These are phyloP conservation scores for Coniochaeta ligniaria DNA, from an alignment of 2,329 filamentous ascomycete genomes.

Conservation along the genomic window DNA sequence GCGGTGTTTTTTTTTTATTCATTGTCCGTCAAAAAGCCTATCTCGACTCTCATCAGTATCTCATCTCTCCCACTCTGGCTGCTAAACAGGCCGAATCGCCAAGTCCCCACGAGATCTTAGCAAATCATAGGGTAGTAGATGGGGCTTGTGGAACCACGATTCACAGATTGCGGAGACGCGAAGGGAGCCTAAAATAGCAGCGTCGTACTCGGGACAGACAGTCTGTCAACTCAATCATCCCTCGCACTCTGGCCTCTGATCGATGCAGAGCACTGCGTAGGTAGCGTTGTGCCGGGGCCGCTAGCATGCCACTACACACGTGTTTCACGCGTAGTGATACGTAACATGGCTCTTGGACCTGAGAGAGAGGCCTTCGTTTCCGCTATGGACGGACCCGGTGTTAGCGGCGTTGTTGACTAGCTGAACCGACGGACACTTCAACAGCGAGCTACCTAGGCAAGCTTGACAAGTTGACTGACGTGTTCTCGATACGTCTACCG, in stretches of 20 bases:
- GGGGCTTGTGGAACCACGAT: neutral
- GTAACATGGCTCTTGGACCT: no score
- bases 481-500: neutral
- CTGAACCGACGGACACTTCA: no score
- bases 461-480: no score
- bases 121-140: neutral
- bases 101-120: neutral
- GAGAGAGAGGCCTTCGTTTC: no score
- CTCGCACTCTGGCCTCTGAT: neutral
- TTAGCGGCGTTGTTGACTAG: no score
- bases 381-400: no score
- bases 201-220: neutral
- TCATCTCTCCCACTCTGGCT: neutral
- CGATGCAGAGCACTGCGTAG: neutral
- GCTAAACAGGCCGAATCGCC: neutral
- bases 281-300: neutral
- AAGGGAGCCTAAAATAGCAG: slow-evolving; percentile 2
- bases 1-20: no score
- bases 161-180: neutral
- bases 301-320: neutral
- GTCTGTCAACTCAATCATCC: neutral
- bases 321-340: neutral
- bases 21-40: neutral
- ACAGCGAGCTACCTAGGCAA: no score
- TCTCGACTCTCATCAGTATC: neutral